Base-by-base conservation (phyloP, 2,329 filamentous ascomycete genomes). In the Paraphoma sp. region DNA sequence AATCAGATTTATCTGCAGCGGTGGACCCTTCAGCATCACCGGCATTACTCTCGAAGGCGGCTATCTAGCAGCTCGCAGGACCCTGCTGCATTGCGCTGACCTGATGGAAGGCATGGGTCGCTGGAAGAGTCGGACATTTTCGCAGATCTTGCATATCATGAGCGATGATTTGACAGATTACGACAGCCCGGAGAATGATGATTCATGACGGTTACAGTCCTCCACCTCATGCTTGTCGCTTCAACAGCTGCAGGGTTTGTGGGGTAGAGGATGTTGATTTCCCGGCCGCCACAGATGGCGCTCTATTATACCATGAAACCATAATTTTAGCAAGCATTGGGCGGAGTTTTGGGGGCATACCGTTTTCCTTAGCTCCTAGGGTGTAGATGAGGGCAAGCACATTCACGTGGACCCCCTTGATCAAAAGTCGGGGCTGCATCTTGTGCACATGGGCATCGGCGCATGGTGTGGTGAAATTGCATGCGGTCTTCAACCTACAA, bases 111-210 rank as follows among this genome's bases (percentile, higher is more conserved):
- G 83, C 41, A 80, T 83, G 48, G 82, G 81, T 12, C 78, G 81
- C 36, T 83, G 82, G 81, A 82, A 80, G 59, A 78, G 80, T 43
- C 74, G 79, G 53, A 82, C 81, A 2, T 82, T 83, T 60, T 81
- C 78, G 3, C 79, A 83, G 60, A 81, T 84, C 48, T 65, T 84
- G 47, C 80, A 83, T 60, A 84, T 84, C 29, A 84, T 85, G 83
- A 83, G 82, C 63, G 82, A 84, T 71, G 77, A 79, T 55, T 60
- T 80, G 42, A 77, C 78, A 23, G 78, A 80, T 52, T 61, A 66
- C 40, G 71, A 73, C 12, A 52, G 51, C 1, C 48, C 41, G 7
- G 56, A 58, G 17, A 54, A 55, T 16, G 62, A 62, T 51, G 60
- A 28, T 1, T 49, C 49, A 53, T 74, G 69, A 73, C 68, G 60